Percentiles rank a stretch among this genome's conserved stretches.
These are phyloP conservation scores for Oxyria digyna DNA, from an alignment of 148 eudicot species.

Conservation along the genomic window DNA sequence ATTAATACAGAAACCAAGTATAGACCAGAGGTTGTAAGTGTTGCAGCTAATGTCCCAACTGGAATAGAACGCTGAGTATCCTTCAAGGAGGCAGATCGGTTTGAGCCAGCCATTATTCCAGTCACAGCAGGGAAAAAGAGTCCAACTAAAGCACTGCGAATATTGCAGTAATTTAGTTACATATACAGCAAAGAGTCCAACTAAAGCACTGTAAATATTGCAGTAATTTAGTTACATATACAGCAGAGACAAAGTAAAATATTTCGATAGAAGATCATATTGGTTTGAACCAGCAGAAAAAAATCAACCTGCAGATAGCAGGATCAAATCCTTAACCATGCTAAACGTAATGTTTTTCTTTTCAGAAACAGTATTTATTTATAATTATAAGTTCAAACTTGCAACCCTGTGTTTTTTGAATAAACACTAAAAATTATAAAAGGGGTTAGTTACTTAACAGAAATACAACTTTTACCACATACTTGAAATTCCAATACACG, in stretches of 20 bases:
- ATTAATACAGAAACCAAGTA: conserved; percentile 68
- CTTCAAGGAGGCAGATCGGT: conserved; percentile 85
- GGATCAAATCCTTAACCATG: neutral
- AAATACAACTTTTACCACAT: conserved; percentile 14
- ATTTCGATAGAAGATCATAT: neutral
- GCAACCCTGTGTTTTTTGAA: neutral
- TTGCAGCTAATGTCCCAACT: conserved; percentile 90
- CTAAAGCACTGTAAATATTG: conserved; percentile 69
- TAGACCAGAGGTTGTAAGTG: conserved; percentile 55
- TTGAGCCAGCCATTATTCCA: conserved; percentile 99
- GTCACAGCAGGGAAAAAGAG: conserved; percentile 99
- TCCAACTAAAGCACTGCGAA: conserved; percentile 91
- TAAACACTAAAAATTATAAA: neutral
- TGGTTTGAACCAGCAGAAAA: neutral
- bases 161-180: conserved; percentile 2
- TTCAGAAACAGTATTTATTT: neutral
- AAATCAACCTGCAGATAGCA: neutral
- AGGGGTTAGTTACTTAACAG: neutral
- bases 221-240: conserved; percentile 1
- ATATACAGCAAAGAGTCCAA: conserved; percentile 89
- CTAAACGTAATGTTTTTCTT: neutral
- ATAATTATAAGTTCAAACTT: neutral
- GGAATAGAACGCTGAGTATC: conserved; percentile 97
- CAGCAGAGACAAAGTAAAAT: neutral
- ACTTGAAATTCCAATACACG: conserved; percentile 82